These are phyloP conservation scores for Linnemannia elongata DNA, from an alignment of 192 early-diverging fungal genomes.

Conservation along the genomic window DNA sequence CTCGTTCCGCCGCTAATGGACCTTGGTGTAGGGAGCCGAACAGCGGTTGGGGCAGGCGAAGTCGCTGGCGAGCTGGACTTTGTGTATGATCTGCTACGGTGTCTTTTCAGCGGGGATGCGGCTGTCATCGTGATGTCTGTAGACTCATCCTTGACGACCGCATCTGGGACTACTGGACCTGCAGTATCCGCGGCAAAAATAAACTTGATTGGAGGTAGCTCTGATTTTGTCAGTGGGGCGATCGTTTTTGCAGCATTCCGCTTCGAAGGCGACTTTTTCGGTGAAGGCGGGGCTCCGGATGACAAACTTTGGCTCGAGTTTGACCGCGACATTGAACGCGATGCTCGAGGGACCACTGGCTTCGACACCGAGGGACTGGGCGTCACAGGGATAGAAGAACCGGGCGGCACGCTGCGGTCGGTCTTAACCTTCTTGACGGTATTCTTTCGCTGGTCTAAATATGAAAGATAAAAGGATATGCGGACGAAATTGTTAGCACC, in stretches of 20 bases:
- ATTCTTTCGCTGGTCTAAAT: neutral
- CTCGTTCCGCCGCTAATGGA: conserved; percentile 4
- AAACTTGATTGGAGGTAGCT: neutral
- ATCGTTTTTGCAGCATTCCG: neutral
- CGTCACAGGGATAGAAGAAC: neutral
- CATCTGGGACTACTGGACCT: neutral
- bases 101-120: neutral
- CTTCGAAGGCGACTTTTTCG: neutral
- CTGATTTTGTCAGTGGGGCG: neutral
- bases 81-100: conserved; percentile 8
- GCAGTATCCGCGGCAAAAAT: neutral
- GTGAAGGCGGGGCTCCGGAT: neutral
- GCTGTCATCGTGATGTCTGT: neutral
- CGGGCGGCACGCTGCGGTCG: neutral
- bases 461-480: neutral
- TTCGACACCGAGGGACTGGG: neutral
- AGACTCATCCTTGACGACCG: neutral
- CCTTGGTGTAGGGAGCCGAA: conserved; percentile 28
- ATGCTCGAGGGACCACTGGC: neutral
- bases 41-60: neutral
- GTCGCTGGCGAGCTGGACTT: conserved; percentile 7
- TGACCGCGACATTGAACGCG: neutral
- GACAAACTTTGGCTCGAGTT: neutral
- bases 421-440: neutral
- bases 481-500: conserved; percentile 9